Evolutionary conservation across 345 rosid species (phyloP).

Genomic region (Eucalyptus erythrocorys): DNA sequence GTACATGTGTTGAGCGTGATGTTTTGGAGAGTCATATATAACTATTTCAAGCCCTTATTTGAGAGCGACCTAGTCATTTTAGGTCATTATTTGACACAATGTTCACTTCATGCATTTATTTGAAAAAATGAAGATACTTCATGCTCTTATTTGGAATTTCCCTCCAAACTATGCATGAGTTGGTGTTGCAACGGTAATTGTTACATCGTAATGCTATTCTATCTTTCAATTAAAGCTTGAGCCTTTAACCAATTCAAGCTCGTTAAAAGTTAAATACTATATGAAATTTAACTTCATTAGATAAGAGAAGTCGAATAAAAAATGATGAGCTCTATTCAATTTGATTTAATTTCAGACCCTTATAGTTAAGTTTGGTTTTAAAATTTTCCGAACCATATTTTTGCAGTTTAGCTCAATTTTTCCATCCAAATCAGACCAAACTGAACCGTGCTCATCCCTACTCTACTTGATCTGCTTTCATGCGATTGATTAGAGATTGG

Average conservation of each 20-base stretch:
- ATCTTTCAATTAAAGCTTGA: not conserved
- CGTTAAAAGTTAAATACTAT: not conserved
- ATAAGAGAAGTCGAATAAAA: not conserved
- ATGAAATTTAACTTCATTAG: not conserved
- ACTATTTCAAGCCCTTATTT: no score
- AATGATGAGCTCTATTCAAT: not conserved
- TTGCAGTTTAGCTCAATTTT: not conserved
- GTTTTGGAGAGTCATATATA: no score
- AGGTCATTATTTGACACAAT: no score
- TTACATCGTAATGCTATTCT: not conserved
- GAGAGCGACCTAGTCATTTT: no score
- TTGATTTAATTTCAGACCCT: not conserved
- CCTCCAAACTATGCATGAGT: not conserved
- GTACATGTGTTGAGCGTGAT: fast-evolving
- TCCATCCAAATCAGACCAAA: not conserved
- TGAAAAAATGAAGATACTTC: not conserved
- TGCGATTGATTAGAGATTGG: not conserved
- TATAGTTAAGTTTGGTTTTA: not conserved
- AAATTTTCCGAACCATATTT: not conserved
- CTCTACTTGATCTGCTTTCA: not conserved
- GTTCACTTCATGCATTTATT: no score
- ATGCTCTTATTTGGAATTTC: no score
- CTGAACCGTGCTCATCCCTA: not conserved
- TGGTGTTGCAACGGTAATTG: not conserved
- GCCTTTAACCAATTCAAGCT: not conserved